Base-by-base conservation (phyloP, 805 yeast genomes). In the Komagataella populi region DNA sequence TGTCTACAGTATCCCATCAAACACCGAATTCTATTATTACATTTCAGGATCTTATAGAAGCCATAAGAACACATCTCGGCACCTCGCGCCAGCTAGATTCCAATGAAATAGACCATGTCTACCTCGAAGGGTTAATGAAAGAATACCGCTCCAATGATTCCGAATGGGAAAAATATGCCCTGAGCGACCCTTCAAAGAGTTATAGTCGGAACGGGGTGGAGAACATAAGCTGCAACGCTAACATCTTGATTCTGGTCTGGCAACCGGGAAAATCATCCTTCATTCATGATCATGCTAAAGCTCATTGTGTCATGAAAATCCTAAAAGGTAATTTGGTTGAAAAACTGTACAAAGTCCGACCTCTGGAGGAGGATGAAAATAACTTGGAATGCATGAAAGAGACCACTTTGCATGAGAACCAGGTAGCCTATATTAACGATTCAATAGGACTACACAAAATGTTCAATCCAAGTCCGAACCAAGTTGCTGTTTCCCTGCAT, bases 281-380 rank as follows among this genome's bases (percentile, higher is more conserved):
- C 49, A 78, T 84, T 54, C 91, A 84, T 62, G 87, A 83, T 63
- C 91, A 84, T 58, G 86, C 88, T 18, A 72, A 76, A 51, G 87
- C 89, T 10, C 88, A 84, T 65, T 84, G 91, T 64, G 73, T 83
- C 54, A 83, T 84, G 80, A 83, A 83, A 63, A 70, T 84, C 47
- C 68, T 84, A 54, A 69, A 74, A 57, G 90, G 90, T 6, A 62
- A 66, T 30, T 68, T 84, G 49, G 65, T 66, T 10, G 91, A 84
- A 63, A 71, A 76, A 6, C 65, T 81, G 18, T 83, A 77, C 57
- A 77, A 73, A 43, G 62, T 45, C 6, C 54, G 48, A 18, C 51
- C 50, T 64, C 63, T 18, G 50, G 45, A 22, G 10, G 52, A 52
- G 14, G 48, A 49, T 18, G 46, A 45, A 20, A 52, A 49, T 16